Conservation (phyloP, 2,329 filamentous ascomycete genomes). For the Aureobasidium subglaciale region DNA sequence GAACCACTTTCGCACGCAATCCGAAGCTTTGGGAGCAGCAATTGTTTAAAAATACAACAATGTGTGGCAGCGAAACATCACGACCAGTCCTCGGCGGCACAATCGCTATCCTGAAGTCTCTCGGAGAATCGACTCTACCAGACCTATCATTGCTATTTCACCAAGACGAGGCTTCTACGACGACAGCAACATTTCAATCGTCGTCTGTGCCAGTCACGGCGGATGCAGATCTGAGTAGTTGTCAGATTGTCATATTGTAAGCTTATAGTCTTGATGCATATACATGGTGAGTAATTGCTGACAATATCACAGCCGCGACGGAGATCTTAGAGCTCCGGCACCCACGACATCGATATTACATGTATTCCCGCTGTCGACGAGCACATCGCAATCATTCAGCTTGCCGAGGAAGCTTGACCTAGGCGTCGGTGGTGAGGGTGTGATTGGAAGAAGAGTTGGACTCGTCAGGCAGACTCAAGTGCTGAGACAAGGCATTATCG, state of each 20-base stretch:
- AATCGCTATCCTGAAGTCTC: conserved; percentile 22
- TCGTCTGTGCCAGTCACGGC: background rate
- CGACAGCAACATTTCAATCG: conserved; percentile 21
- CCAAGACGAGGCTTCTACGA: background rate
- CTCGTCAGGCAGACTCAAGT: conserved; percentile 18
- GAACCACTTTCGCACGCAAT: too few species aligned
- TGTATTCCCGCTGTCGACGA: background rate
- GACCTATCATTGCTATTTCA: conserved; percentile 21
- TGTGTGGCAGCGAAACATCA: conserved; percentile 21
- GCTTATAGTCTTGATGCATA: background rate
- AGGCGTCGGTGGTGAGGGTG: conserved; percentile 23
- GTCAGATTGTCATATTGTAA: conserved; percentile 22
- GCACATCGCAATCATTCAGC: conserved; percentile 15
- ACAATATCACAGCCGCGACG: conserved; percentile 19
- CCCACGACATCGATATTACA: conserved; percentile 1
- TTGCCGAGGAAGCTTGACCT: conserved; percentile 21
- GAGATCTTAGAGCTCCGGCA: conserved; percentile 18
- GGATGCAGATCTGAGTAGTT: background rate
- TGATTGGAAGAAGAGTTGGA: conserved; percentile 23
- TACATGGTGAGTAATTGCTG: background rate
- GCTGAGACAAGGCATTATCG: conserved; percentile 22
- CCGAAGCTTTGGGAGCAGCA: too few species aligned
- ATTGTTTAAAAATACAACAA: too few species aligned
- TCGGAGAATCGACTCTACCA: conserved; percentile 8
- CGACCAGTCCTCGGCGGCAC: conserved; percentile 22